A percentile compares a stretch with the other conserved stretches of the same genome.
Conservation (phyloP, 2,329 filamentous ascomycete genomes). For the Waltergamsia citrina region DNA sequence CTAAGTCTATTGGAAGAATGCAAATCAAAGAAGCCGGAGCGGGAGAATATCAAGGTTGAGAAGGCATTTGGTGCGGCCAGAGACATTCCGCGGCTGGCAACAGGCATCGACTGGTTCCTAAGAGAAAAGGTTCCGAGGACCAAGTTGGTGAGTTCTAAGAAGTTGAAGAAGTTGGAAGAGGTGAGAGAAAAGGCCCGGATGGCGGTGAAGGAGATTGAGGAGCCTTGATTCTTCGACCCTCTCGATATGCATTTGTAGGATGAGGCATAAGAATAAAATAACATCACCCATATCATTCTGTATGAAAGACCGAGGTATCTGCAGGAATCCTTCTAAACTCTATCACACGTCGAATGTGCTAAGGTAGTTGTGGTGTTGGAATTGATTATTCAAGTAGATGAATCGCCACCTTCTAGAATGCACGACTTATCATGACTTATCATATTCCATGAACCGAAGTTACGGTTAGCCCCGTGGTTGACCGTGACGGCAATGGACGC, state of each 20-base stretch:
- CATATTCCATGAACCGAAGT: no score
- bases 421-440: no score
- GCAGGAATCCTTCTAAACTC: no score
- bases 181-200: conserved; percentile 22
- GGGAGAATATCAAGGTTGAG: conserved; percentile 48
- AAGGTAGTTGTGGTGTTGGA: no score
- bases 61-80: conserved; percentile 58
- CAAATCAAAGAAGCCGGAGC: conserved; percentile 25
- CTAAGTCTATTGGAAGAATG: conserved; percentile 65
- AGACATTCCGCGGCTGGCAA: conserved; percentile 57
- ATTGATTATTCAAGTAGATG: no score
- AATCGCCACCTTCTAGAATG: no score
- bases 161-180: conserved; percentile 31
- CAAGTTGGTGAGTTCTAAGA: conserved; percentile 37
- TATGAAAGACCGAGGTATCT: no score
- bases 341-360: no score
- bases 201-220: conserved; percentile 9
- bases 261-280: background rate
- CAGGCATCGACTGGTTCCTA: conserved; percentile 72
- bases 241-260: background rate
- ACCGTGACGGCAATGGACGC: no score
- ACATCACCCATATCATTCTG: no score
- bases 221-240: background rate
- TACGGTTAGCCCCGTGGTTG: no score
- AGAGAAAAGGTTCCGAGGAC: conserved; percentile 64